Evolutionary conservation across 495 filamentous ascomycete genomes (phyloP).

Genomic region (Pyrenopolyporus hunteri): DNA sequence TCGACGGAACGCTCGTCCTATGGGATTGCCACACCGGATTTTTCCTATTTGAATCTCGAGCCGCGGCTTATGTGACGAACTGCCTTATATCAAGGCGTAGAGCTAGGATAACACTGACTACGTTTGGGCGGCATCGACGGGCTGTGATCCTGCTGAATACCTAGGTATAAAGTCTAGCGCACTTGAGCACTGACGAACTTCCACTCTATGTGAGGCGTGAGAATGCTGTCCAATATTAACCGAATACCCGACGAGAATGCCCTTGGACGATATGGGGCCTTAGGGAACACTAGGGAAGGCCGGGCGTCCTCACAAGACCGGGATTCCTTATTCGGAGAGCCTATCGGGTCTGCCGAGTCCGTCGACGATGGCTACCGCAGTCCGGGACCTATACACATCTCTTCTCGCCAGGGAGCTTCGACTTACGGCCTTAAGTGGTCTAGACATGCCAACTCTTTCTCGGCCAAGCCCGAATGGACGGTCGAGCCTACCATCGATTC

Average conservation of each 20-base stretch:
- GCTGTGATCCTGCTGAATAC: no score
- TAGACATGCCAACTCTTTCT: neutral
- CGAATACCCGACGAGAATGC: neutral
- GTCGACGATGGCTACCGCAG: neutral
- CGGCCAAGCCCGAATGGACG: slow-evolving; percentile 23
- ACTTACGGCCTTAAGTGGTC: slow-evolving; percentile 30
- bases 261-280: neutral
- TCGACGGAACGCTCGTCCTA: no score
- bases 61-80: no score
- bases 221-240: neutral
- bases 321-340: slow-evolving; percentile 28
- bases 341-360: neutral
- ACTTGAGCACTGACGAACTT: neutral
- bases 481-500: slow-evolving; percentile 30
- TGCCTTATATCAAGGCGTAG: no score
- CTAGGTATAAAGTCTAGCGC: no score
- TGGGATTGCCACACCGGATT: no score
- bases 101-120: no score
- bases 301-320: neutral
- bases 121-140: no score
- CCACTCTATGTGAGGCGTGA: neutral
- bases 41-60: no score
- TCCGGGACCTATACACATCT: neutral
- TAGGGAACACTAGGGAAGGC: neutral
- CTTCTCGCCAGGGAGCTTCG: neutral